Evolutionary conservation across 495 filamentous ascomycete species (phyloP), one percentile per base, ranked within the genome.

Genomic region (Aspergillus wentii): DNA sequence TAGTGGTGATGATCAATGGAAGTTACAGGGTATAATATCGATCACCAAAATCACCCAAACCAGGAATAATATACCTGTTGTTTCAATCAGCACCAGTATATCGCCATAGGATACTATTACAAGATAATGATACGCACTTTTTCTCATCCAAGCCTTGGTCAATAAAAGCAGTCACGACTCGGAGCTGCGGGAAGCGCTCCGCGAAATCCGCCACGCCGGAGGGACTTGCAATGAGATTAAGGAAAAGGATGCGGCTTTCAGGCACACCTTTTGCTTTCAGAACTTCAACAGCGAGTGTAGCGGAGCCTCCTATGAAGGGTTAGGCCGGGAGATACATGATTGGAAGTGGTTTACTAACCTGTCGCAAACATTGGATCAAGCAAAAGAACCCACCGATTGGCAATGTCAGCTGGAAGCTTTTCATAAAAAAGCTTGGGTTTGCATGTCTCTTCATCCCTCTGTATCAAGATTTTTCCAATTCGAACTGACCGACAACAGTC

Each of bases 351-450:
- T n/a, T 30, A 58, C 74, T 55, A 61, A 90, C 91, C 92, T 46
- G 92, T 97, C 33, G 92, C 92, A 66, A 98, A 90, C 92, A 98
- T 98, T 2, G 94, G 92, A 57, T 98, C 94, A 21, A 98, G 71
- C n/a, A 98, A 71, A 18, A 98, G 73, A 19, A 95, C 90, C 86
- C 90, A 97, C 61, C 92, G 68, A 8, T 91, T 74, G 8, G 84
- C 78, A 51, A 98, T 95, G 63, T 98, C 92, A 49, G 86, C 80
- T 26, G 94, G 94, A 10, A 98, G 74, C 64, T 98, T 98, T 46
- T 95, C 90, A 57, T 96, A 97, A 59, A 96, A 98, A 22, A 98
- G 75, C 55, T 83, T 88, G 4, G 92, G 94, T 72, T 81, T 78
- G 41, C 81, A 75, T 1, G 90, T 95, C 69, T 97, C 92, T 65